phyloP scores from a whole-genome alignment of 495 filamentous ascomycete species.

The Pseudomonodictys pantanalensis region DNA sequence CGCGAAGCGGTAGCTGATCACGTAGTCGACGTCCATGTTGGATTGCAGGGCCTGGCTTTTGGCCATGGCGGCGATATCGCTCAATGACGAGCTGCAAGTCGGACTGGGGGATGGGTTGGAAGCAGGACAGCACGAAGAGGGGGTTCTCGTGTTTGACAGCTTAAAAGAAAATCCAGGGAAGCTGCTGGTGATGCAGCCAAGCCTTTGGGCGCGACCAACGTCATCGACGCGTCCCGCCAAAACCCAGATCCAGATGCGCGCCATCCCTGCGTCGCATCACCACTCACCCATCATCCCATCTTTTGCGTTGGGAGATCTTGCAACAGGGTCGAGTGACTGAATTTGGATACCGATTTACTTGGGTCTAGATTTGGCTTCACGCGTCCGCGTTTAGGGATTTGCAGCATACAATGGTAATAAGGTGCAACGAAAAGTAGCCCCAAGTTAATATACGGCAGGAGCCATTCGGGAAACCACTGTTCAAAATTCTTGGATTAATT shows the following conservation, averaged over 20 bases:
- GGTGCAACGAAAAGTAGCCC: too few species aligned
- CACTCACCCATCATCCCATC: too few species aligned
- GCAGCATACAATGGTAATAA: too few species aligned
- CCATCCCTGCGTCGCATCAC: conserved; percentile 9
- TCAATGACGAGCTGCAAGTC: background rate
- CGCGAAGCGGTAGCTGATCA: conserved; percentile 75
- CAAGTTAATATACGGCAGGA: too few species aligned
- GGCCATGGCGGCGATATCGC: conserved; percentile 20
- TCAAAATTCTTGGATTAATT: too few species aligned
- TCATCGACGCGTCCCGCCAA: conserved; percentile 7
- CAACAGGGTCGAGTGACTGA: too few species aligned
- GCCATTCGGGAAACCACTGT: too few species aligned
- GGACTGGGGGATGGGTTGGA: background rate
- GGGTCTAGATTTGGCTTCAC: too few species aligned
- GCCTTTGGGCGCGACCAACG: conserved; percentile 8
- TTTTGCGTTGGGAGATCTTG: too few species aligned
- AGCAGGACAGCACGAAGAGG: background rate
- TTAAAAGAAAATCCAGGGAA: conserved; percentile 14
- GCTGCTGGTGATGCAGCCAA: conserved; percentile 20
- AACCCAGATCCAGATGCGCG: background rate
- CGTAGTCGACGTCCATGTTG: conserved; percentile 85
- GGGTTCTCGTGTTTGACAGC: background rate
- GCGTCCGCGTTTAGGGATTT: too few species aligned
- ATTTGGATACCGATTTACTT: too few species aligned
- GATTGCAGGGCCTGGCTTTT: conserved; percentile 43